These are phyloP conservation scores for Chlorella sp. DNA, from an alignment of 139 green algal species.

Conservation along the genomic window DNA sequence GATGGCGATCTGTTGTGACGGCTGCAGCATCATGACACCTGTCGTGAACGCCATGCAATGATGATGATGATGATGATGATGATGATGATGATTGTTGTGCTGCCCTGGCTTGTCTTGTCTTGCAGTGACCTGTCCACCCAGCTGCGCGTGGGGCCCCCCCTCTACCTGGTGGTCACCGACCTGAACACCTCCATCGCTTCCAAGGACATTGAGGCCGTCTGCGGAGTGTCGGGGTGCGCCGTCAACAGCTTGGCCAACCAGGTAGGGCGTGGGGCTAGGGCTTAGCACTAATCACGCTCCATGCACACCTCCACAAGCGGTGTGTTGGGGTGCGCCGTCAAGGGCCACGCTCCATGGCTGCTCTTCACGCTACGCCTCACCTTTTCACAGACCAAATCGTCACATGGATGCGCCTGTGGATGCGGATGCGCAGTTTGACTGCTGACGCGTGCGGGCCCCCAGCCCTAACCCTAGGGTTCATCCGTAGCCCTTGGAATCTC, in stretches of 20 bases:
- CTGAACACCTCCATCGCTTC: conserved; percentile 54
- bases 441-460: too few species aligned
- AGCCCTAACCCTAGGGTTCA: too few species aligned
- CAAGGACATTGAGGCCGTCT: conserved; percentile 57
- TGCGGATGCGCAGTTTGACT: not conserved
- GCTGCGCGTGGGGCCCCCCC: conserved; percentile 79
- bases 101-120: not conserved
- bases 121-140: conserved; percentile 43
- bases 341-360: too few species aligned
- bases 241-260: conserved; percentile 67
- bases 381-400: not conserved
- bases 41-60: not conserved
- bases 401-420: not conserved
- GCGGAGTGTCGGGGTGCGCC: conserved; percentile 67
- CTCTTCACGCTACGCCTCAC: not conserved
- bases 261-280: conserved; percentile 15
- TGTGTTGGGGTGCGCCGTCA: too few species aligned
- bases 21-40: not conserved
- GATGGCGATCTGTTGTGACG: too few species aligned
- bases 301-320: too few species aligned
- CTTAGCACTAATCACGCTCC: not conserved
- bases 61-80: too few species aligned
- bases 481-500: not conserved
- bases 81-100: not conserved
- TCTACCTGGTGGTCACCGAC: conserved; percentile 75